These are phyloP conservation scores for Tetrahymena malaccensis DNA, from an alignment of 73 alveolate species.

Conservation along the genomic window DNA sequence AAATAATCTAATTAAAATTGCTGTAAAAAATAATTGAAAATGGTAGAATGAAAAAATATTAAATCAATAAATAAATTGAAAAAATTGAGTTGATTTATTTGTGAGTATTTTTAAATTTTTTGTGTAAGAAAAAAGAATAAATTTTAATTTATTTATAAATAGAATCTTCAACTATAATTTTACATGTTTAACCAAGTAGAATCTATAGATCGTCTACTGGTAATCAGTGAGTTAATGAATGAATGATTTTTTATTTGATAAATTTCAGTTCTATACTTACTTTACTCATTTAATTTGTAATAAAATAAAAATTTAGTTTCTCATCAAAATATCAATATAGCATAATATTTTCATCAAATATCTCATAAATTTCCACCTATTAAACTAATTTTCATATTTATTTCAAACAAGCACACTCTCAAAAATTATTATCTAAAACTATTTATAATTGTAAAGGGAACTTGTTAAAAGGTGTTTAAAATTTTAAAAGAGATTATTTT, in stretches of 20 bases:
- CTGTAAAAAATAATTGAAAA: too few relatives aligned
- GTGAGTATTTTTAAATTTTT: too few relatives aligned
- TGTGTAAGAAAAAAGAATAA: too few relatives aligned
- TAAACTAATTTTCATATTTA: background rate
- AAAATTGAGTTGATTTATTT: too few relatives aligned
- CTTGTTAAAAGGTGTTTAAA: background rate
- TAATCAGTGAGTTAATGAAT: too few relatives aligned
- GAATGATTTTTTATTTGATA: background rate
- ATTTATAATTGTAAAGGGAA: too few relatives aligned
- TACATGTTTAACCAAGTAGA: background rate
- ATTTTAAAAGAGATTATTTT: background rate
- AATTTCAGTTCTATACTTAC: background rate
- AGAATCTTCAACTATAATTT: background rate
- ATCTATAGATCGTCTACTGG: background rate
- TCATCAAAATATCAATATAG: background rate
- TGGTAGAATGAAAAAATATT: too few relatives aligned
- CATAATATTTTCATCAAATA: background rate
- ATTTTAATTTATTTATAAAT: too few relatives aligned
- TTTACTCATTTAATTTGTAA: too few relatives aligned
- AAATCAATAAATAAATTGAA: too few relatives aligned
- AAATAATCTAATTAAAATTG: too few relatives aligned
- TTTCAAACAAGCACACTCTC: too few relatives aligned
- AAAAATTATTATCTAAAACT: background rate
- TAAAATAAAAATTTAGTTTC: background rate
- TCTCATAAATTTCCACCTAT: background rate